A percentile compares a stretch with the other conserved stretches of the same genome.
These are phyloP conservation scores for Herpetospermum pedunculosum DNA, from an alignment of 306 rosid genomes.

Conservation along the genomic window DNA sequence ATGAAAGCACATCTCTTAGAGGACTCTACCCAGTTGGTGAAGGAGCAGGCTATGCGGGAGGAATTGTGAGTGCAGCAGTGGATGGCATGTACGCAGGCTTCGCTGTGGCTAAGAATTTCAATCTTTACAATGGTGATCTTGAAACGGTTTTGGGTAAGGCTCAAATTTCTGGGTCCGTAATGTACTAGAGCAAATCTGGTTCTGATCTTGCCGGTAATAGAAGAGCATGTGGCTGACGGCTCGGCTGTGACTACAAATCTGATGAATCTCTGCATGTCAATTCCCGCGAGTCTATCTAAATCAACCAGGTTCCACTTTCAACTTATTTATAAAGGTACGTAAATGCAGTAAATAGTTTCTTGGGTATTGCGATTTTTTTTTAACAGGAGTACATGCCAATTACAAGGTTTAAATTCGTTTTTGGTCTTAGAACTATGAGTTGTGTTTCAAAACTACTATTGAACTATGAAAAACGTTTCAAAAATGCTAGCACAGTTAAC, in stretches of 20 bases:
- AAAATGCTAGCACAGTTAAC: too few species aligned
- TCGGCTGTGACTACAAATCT: neutral
- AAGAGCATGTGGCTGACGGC: too few species aligned
- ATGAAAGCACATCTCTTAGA: conserved; percentile 65
- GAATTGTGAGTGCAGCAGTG: conserved; percentile 89
- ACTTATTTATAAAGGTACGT: neutral
- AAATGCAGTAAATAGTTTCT: neutral
- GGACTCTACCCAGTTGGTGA: conserved; percentile 93
- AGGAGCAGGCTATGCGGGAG: conserved; percentile 99
- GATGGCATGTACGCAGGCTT: conserved; percentile 93
- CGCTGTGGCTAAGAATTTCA: conserved; percentile 53
- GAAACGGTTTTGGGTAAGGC: conserved; percentile 70
- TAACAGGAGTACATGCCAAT: too few species aligned
- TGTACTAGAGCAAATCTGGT: conserved; percentile 40
- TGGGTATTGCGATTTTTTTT: too few species aligned
- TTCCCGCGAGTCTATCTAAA: neutral
- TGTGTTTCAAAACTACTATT: too few species aligned
- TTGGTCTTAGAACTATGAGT: too few species aligned
- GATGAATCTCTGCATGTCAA: neutral
- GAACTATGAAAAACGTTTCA: too few species aligned
- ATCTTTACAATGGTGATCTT: conserved; percentile 43
- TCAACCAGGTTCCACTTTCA: neutral
- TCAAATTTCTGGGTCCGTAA: conserved; percentile 43
- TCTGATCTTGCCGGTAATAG: neutral
- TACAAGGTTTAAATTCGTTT: neutral